These are phyloP conservation scores for Pythium phragmiticola DNA, from an alignment of 352 stramenopile species.

Conservation along the genomic window DNA sequence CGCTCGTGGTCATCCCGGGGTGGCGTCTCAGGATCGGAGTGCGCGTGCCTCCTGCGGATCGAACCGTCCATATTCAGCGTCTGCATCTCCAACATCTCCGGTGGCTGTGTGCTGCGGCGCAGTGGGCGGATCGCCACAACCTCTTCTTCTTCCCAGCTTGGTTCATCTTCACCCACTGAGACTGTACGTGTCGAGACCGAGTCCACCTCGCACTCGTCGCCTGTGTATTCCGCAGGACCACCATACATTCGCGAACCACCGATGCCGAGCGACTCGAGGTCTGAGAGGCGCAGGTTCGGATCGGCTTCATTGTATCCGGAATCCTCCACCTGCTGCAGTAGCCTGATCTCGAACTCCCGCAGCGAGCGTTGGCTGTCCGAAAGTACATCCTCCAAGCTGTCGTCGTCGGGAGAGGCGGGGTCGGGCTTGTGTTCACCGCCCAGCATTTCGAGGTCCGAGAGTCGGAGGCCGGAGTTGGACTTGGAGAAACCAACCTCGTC, in stretches of 20 bases:
- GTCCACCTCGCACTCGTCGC: neutral
- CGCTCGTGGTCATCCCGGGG: slow-evolving; percentile 34
- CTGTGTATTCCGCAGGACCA: neutral
- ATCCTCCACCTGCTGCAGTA: neutral
- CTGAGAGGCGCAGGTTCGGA: neutral
- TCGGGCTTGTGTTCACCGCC: neutral
- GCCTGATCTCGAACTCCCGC: neutral
- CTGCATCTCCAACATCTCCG: slow-evolving; percentile 7
- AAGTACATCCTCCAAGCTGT: neutral
- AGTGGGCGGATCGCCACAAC: neutral
- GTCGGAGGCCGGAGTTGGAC: neutral
- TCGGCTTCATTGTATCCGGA: neutral
- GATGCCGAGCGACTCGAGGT: neutral
- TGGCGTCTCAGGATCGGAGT: slow-evolving; percentile 19
- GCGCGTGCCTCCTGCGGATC: neutral
- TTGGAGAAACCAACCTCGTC: neutral
- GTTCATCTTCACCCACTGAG: neutral
- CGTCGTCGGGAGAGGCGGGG: neutral
- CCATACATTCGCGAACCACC: neutral
- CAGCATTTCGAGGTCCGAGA: neutral
- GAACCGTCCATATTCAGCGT: neutral
- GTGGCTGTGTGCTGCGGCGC: slow-evolving; percentile 1
- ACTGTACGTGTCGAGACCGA: neutral
- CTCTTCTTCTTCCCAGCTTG: neutral
- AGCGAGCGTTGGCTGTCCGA: slow-evolving; percentile 1